Base-by-base conservation (phyloP, 352 stramenopile species). In the Detonula confervacea region DNA sequence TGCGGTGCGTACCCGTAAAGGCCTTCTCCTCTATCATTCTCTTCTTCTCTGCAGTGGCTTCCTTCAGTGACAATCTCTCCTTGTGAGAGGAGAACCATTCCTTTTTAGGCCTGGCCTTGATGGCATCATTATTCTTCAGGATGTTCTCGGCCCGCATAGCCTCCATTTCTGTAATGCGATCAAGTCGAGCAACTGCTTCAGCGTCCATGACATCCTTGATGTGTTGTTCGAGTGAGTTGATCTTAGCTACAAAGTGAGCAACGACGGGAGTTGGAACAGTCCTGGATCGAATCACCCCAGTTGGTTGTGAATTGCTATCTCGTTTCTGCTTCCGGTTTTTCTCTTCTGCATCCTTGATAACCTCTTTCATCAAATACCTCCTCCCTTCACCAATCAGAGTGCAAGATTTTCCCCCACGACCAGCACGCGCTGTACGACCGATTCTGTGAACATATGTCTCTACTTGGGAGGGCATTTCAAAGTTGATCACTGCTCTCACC, bases 391-490 rank as follows among this genome's bases (percentile, higher is more conserved):
- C 90, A 52, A 97, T 95, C 2, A 97, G 76, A 42, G 93, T 96
- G 39, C 96, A 94, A 30, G 86, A 89, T n/a, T 87, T 87, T 20
- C 95, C 95, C 64, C 96, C 96, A 75, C 97, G 95, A 14, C 98
- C 98, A 18, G 97, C 97, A 90, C 98, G 95, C 37, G 97, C 98
- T 30, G 97, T 99, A 80, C 98, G 95, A 39, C 98, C 98, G 54
- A 99, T 98, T 61, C 98, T 94, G 89, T 99, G 98, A 20, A 99
- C 97, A 82, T 99, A 99, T 0, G 96, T 99, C 37, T 95, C 97
- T 11, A 98, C 93, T 70, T 98, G 94, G 79, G 97, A 96, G 0
- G 98, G 98, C 97, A 99, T 99, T 83, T 99, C 97, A 89, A 98
- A 99, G 90, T 99, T 99, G 83, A 99, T 98, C 2, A 99, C 98